Evolutionary conservation across 192 early-diverging fungal genomes (phyloP), one percentile per base, ranked within the genome.

Genomic region (Mortierella claussenii): DNA sequence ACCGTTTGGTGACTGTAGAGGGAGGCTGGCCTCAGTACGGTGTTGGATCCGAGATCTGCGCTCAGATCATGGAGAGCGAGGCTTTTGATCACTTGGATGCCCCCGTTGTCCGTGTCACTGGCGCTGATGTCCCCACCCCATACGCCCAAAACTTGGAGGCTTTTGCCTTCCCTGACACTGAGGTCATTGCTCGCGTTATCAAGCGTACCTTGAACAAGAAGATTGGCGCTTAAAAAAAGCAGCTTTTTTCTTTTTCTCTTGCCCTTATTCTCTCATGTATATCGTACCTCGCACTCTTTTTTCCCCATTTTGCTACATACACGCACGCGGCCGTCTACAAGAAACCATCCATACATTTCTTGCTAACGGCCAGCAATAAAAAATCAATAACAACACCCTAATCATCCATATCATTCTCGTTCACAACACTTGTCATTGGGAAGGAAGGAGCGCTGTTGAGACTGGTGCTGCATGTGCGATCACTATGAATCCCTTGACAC

Each of bases 61-160:
- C 96, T 50, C 92, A 95, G 83, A 92, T 95, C 60, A 95, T 99
- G 94, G 97, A 99, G 89, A 89, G 89, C 49, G 96, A 99, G 66
- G 96, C 89, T 34, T 99, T 97, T 79, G 93, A 98, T 84, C 87
- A 95, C 81, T 88, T 99, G 36, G 96, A 99, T 87, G 93, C 96
- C 31, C 97, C 97, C 13, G 88, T 99, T 45, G 82, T 83, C 82
- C 91, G 97, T 75, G 84, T 99, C 30, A 94, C 96, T 44, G 96
- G 96, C 81, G 97, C 97, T 68, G 97, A 99, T 83, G 88, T 97
- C 58, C 97, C 97, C 48, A 99, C 95, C 80, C 96, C 97, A 52
- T 99, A 98, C 78, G 96, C 97, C 46, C 81, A 85, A 69, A 98
- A 97, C 90, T 88, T 99, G 57, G 97, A 99, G 84, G 76, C 68